phyloP scores from a whole-genome alignment of 225 moss, liverwort and hornwort species.

The Lunularia cruciata region DNA sequence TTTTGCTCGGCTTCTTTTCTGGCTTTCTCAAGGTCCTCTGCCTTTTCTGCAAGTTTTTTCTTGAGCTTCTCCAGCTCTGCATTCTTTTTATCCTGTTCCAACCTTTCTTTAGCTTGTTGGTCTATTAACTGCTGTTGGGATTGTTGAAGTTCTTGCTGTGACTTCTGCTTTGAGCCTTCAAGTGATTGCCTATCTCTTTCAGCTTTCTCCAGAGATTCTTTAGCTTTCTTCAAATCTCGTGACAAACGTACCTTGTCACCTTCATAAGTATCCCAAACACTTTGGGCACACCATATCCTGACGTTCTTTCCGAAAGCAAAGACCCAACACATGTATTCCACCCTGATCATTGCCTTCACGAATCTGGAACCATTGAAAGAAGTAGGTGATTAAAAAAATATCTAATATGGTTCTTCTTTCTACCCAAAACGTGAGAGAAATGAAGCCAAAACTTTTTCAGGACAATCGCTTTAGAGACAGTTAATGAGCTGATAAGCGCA shows the following conservation, averaged over 20 bases:
- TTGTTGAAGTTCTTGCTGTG: constrained; percentile 42
- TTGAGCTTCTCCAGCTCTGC: constrained; percentile 25
- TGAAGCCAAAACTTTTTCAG: no score
- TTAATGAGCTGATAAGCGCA: no score
- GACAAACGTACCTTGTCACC: constrained; percentile 34
- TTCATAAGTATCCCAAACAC: constrained; percentile 54
- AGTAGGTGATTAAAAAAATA: no score
- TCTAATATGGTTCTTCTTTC: no score
- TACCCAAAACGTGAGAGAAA: no score
- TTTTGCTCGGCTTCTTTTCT: neutral
- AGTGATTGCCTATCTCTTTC: constrained; percentile 33
- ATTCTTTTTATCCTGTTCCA: constrained; percentile 10
- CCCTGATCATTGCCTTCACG: constrained; percentile 67
- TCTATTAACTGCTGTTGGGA: constrained; percentile 24
- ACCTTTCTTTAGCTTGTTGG: constrained; percentile 13
- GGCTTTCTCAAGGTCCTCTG: constrained; percentile 23
- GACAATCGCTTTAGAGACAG: no score
- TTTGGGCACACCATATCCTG: constrained; percentile 68
- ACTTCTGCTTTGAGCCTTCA: constrained; percentile 32
- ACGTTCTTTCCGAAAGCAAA: constrained; percentile 73
- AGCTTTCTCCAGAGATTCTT: constrained; percentile 37
- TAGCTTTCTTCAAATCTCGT: constrained; percentile 21
- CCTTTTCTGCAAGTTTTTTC: constrained; percentile 21
- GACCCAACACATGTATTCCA: constrained; percentile 74
- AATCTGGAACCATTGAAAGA: no score